A percentile compares a stretch with the other conserved stretches of the same genome.
These are phyloP conservation scores for Chlamydomonas asymmetrica DNA, from an alignment of 139 green algal genomes.

Conservation along the genomic window DNA sequence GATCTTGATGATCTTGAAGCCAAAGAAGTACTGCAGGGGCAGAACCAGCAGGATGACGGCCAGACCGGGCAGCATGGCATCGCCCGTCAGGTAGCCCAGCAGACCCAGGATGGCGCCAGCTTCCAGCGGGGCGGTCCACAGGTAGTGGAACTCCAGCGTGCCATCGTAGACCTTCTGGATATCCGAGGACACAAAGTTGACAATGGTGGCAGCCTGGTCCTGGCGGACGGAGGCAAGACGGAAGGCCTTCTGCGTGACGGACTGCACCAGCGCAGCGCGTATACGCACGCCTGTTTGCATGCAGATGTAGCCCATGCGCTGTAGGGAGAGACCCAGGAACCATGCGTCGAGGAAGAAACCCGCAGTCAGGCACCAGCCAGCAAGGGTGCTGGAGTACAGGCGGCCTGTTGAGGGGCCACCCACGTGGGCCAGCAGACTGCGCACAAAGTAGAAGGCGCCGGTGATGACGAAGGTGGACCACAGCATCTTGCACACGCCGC, in stretches of 20 bases:
- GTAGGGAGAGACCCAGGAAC: conserved; percentile 45
- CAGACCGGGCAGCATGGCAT: conserved; percentile 24
- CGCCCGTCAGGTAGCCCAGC: conserved; percentile 48
- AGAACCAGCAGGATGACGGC: conserved; percentile 32
- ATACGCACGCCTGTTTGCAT: conserved; percentile 46
- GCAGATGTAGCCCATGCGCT: conserved; percentile 70
- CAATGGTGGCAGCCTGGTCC: conserved; percentile 50
- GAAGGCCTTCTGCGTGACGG: conserved; percentile 63
- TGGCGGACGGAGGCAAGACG: conserved; percentile 54
- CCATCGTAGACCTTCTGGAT: conserved; percentile 40
- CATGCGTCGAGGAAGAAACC: conserved; percentile 46
- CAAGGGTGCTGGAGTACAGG: conserved; percentile 17
- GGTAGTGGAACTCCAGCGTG: conserved; percentile 63
- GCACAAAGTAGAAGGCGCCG: conserved; percentile 47
- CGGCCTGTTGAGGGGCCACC: conserved; percentile 8
- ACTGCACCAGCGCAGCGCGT: conserved; percentile 51
- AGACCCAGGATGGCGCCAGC: conserved; percentile 60
- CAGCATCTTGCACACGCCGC: conserved; percentile 35
- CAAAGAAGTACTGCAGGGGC: conserved; percentile 63
- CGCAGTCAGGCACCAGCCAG: conserved; percentile 36
- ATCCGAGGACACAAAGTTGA: conserved; percentile 60
- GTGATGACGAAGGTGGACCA: conserved; percentile 33
- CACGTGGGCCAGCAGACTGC: conserved; percentile 20
- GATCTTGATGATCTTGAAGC: conserved; percentile 62
- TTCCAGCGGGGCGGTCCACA: conserved; percentile 65